phyloP scores from a whole-genome alignment of 1,284 basidiomycete species.

The Acaromyces ingoldii region DNA sequence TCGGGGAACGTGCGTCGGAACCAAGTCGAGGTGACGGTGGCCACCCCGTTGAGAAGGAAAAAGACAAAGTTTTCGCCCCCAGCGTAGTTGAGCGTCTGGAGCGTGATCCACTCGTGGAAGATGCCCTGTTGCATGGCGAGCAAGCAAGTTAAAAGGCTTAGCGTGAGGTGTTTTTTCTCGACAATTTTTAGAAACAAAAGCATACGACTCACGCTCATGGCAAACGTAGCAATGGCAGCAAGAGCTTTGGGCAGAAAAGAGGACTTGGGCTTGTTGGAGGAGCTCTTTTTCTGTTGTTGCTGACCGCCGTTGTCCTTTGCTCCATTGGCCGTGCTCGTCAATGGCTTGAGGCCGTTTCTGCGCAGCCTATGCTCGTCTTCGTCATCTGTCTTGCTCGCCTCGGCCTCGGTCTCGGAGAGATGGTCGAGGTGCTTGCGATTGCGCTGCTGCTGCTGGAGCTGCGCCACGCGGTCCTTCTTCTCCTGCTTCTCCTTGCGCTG shows the following conservation, averaged over 20 bases:
- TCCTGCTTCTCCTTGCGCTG: conserved; percentile 20
- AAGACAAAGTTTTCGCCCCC: conserved; percentile 47
- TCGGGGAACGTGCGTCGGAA: conserved; percentile 37
- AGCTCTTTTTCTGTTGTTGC: conserved; percentile 10
- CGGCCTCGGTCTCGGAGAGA: conserved; percentile 41
- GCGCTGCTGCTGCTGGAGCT: not conserved
- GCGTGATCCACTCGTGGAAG: conserved; percentile 48
- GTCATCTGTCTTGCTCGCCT: conserved; percentile 32
- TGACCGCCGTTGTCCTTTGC: conserved; percentile 5
- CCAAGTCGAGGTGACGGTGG: conserved; percentile 40
- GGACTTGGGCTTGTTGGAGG: not conserved
- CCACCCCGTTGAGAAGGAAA: conserved; percentile 45
- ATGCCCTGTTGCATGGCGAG: conserved; percentile 2
- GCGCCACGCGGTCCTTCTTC: not conserved
- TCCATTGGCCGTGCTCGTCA: conserved; percentile 16
- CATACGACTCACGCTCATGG: conserved; percentile 27
- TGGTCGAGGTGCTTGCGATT: conserved; percentile 32
- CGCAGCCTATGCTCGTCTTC: conserved; percentile 17
- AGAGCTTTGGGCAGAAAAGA: conserved; percentile 41
- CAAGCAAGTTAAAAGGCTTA: no score
- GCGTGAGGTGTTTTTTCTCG: no score
- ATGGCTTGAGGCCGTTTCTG: conserved; percentile 23
- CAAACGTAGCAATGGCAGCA: conserved; percentile 43
- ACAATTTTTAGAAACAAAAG: no score
- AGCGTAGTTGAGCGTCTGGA: conserved; percentile 38